A percentile compares a stretch with the other conserved stretches of the same genome.
These are phyloP conservation scores for Aspergillus spinulosporus DNA, from an alignment of 2,329 filamentous ascomycete species.

Conservation along the genomic window DNA sequence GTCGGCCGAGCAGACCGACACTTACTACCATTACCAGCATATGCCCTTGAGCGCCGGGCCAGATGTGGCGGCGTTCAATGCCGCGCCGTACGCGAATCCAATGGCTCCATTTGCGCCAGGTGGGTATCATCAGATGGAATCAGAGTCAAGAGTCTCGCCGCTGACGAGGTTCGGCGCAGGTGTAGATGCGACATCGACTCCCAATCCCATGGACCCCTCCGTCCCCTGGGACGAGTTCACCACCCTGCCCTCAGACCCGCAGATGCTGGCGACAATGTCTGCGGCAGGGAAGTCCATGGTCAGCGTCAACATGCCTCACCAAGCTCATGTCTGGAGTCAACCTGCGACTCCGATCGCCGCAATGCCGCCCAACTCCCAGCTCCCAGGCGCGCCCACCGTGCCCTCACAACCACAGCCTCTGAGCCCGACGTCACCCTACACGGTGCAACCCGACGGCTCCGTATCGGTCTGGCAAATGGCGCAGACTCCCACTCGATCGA, in stretches of 20 bases:
- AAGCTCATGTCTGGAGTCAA: constrained; percentile 32
- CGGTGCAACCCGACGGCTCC: constrained; percentile 36
- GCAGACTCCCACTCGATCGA: constrained; percentile 32
- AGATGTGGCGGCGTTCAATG: constrained; percentile 37
- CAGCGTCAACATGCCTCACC: constrained; percentile 35
- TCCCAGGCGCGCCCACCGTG: constrained; percentile 33
- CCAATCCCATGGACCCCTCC: constrained; percentile 31
- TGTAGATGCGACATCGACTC: constrained; percentile 28
- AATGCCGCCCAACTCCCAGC: constrained; percentile 30
- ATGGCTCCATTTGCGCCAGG: constrained; percentile 40
- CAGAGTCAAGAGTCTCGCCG: background rate
- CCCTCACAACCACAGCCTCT: constrained; percentile 35
- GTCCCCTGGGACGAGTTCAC: constrained; percentile 42
- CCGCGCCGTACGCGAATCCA: constrained; percentile 33
- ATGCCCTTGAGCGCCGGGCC: constrained; percentile 37
- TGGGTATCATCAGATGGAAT: constrained; percentile 25
- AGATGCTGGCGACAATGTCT: constrained; percentile 36
- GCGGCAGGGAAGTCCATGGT: constrained; percentile 35
- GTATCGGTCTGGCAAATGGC: constrained; percentile 37
- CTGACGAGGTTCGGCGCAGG: constrained; percentile 22
- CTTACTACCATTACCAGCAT: constrained; percentile 39
- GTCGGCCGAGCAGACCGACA: constrained; percentile 35
- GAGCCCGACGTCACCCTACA: constrained; percentile 30
- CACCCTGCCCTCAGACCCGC: constrained; percentile 36
- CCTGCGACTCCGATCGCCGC: constrained; percentile 29